A percentile compares a stretch with the other conserved stretches of the same genome.
These are phyloP conservation scores for Endothia cerciana DNA, from an alignment of 2,329 filamentous ascomycete genomes.

Conservation along the genomic window DNA sequence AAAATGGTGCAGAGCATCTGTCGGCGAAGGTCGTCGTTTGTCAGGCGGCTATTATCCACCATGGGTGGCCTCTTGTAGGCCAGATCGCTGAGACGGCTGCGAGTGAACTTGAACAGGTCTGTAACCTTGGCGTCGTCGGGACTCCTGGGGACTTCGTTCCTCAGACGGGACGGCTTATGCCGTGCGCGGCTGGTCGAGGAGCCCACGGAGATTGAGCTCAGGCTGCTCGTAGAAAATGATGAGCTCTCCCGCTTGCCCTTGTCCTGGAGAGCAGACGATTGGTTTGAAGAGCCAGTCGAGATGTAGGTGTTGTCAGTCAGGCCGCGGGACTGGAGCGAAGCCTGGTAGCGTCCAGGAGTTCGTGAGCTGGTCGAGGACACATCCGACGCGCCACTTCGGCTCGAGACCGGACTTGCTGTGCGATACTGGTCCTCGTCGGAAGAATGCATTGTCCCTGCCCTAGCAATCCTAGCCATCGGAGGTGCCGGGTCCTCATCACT, in stretches of 20 bases:
- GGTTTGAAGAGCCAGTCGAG: constrained; percentile 65
- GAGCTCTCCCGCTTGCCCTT: constrained; percentile 43
- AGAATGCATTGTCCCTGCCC: constrained; percentile 67
- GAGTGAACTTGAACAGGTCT: constrained; percentile 86
- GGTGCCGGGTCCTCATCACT: constrained; percentile 80
- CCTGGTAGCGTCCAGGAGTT: constrained; percentile 52
- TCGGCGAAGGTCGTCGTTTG: constrained; percentile 77
- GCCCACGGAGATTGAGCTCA: constrained; percentile 54
- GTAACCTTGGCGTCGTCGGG: constrained; percentile 72
- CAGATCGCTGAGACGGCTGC: constrained; percentile 79
- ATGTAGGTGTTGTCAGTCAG: constrained; percentile 70
- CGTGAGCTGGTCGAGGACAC: constrained; percentile 60
- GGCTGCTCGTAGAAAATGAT: constrained; percentile 58
- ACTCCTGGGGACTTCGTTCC: constrained; percentile 79
- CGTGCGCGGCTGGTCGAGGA: constrained; percentile 50
- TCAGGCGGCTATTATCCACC: constrained; percentile 61
- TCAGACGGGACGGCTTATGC: constrained; percentile 68
- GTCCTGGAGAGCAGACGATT: constrained; percentile 40
- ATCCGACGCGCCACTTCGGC: constrained; percentile 64
- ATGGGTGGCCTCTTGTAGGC: constrained; percentile 73
- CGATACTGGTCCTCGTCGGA: constrained; percentile 64
- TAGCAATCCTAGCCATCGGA: constrained; percentile 74
- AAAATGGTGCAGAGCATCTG: constrained; percentile 96
- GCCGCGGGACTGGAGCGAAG: constrained; percentile 57
- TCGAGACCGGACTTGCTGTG: constrained; percentile 69